Evolutionary conservation across 2,329 filamentous ascomycete genomes (phyloP).

Genomic region (Anthostomella pinea): DNA sequence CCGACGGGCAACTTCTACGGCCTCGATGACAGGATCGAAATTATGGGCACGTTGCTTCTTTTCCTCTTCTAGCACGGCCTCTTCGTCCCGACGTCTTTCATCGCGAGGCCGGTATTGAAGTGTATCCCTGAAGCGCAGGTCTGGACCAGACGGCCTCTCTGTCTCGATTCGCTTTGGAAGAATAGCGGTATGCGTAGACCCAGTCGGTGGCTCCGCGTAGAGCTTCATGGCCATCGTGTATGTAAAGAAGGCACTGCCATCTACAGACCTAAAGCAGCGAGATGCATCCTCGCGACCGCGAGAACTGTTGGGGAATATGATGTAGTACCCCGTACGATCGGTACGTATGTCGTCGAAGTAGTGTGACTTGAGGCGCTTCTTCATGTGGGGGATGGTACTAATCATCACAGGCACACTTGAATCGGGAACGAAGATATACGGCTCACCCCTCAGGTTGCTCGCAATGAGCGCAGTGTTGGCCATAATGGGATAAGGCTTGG

Average conservation of each 20-base stretch:
- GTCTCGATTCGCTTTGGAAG: conserved; percentile 23
- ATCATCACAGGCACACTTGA: conserved; percentile 82
- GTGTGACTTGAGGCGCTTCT: conserved; percentile 82
- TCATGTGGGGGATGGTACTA: conserved; percentile 84
- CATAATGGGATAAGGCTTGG: conserved; percentile 46
- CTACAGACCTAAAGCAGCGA: conserved; percentile 73
- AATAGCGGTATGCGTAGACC: conserved; percentile 29
- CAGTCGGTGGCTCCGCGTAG: conserved; percentile 41
- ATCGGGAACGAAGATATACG: conserved; percentile 88
- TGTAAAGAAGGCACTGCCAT: conserved; percentile 84
- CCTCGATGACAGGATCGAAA: conserved; percentile 85
- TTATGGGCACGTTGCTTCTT: conserved; percentile 83
- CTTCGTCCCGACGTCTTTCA: conserved; percentile 69
- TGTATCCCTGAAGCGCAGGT: conserved; percentile 61
- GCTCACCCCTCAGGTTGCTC: conserved; percentile 69
- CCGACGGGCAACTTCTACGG: conserved; percentile 71
- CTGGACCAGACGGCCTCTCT: conserved; percentile 33
- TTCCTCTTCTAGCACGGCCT: conserved; percentile 82
- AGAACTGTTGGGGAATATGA: conserved; percentile 80
- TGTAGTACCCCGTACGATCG: conserved; percentile 85
- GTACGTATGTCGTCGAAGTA: conserved; percentile 77
- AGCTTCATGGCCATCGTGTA: conserved; percentile 91
- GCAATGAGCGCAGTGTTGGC: conserved; percentile 67
- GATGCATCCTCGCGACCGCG: conserved; percentile 77
- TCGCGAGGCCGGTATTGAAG: conserved; percentile 64